phyloP scores from a whole-genome alignment of 345 rosid genomes.

The Cardamine occulta region DNA sequence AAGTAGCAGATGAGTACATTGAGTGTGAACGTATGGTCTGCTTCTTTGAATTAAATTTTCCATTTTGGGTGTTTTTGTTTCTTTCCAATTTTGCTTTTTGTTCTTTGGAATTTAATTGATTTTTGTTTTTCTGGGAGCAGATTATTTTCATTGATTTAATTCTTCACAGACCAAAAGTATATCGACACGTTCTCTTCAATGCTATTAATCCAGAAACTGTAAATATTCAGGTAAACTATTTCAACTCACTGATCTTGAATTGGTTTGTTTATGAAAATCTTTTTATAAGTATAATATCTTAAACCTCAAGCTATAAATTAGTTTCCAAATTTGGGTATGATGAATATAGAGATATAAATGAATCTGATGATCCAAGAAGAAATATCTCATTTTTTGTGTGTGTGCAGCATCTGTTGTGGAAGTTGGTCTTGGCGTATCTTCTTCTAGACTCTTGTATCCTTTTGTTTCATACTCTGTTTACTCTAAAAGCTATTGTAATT shows the following conservation, averaged over 20 bases:
- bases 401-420: slow-evolving; percentile 75
- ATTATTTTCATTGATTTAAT: slow-evolving; percentile 85
- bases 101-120: background rate
- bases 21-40: slow-evolving; percentile 88
- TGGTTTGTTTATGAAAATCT: background rate
- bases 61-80: slow-evolving; percentile 27
- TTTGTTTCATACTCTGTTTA: slow-evolving; percentile 17
- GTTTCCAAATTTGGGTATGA: background rate
- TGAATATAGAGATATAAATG: background rate
- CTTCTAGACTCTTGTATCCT: slow-evolving; percentile 87
- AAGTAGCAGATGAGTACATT: slow-evolving; percentile 75
- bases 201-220: slow-evolving; percentile 56
- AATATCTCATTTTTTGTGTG: background rate
- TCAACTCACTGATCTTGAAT: background rate
- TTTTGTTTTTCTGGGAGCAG: slow-evolving; percentile 33
- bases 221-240: slow-evolving; percentile 54
- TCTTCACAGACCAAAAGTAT: slow-evolving; percentile 78
- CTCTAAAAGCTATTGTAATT: background rate
- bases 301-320: background rate
- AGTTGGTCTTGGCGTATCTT: slow-evolving; percentile 58
- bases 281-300: background rate
- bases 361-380: slow-evolving; percentile 6
- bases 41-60: slow-evolving; percentile 20
- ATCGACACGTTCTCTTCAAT: slow-evolving; percentile 75
- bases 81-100: slow-evolving; percentile 1